Percentiles rank a stretch among this genome's conserved stretches.
Evolutionary conservation across 257 asterid species (phyloP).

Genomic region (Ajuga chamaepitys): DNA sequence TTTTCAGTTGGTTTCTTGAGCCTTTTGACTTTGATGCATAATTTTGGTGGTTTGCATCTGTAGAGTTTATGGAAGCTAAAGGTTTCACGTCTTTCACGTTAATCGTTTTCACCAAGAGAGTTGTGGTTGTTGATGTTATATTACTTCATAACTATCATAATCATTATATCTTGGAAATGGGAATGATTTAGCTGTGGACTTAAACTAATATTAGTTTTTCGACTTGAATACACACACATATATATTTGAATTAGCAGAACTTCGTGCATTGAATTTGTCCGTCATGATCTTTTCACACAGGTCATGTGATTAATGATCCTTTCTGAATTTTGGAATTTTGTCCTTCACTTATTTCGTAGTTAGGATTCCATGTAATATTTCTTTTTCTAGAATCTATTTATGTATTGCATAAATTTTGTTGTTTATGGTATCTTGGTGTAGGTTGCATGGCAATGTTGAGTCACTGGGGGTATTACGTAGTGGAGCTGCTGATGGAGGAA

Average conservation of each 20-base stretch:
- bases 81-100: background rate
- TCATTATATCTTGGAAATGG: background rate
- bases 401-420: background rate
- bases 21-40: background rate
- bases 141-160: background rate
- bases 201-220: too few species aligned
- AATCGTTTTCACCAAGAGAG: background rate
- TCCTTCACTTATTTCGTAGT: background rate
- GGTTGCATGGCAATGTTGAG: slow-evolving; percentile 97
- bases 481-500: slow-evolving; percentile 72
- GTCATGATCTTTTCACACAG: background rate
- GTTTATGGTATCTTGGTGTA: slow-evolving; percentile 23
- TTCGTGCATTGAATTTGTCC: background rate
- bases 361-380: background rate
- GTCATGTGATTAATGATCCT: background rate
- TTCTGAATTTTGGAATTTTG: background rate
- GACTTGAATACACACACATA: too few species aligned
- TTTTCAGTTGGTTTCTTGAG: background rate
- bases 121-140: background rate
- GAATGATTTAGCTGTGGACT: background rate
- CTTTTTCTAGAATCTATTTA: background rate
- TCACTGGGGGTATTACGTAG: slow-evolving; percentile 64
- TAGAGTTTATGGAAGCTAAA: background rate
- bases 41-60: background rate
- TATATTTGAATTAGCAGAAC: background rate